Evolutionary conservation across 306 rosid genomes (phyloP).

Genomic region (Potentilla sterilis): DNA sequence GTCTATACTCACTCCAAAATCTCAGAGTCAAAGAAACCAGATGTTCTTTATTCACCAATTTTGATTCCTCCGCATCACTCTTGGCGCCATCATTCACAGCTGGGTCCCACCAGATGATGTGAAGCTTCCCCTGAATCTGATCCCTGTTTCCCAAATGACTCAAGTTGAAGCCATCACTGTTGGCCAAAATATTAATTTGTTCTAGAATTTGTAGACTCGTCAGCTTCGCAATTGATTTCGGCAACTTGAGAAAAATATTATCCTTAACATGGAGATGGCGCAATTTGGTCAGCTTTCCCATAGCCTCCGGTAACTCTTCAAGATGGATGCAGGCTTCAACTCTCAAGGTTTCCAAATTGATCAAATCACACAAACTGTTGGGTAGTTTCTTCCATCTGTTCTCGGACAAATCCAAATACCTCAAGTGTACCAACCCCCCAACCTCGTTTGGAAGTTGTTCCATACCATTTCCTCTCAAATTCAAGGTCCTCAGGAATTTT

Average conservation of each 20-base stretch:
- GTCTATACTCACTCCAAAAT: too few relatives aligned
- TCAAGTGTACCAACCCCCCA: constrained; percentile 6
- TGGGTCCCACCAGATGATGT: too few relatives aligned
- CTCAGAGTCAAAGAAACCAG: too few relatives aligned
- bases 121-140: too few relatives aligned
- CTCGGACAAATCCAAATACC: neutral
- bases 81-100: too few relatives aligned
- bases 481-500: constrained; percentile 1
- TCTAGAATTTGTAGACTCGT: too few relatives aligned
- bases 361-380: neutral
- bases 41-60: too few relatives aligned
- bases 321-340: accelerated
- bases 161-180: too few relatives aligned
- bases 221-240: neutral
- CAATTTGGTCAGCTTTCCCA: constrained; percentile 3
- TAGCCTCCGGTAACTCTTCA: neutral
- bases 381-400: neutral
- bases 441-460: neutral
- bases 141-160: too few relatives aligned
- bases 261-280: neutral
- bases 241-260: neutral
- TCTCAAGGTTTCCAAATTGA: constrained; percentile 9
- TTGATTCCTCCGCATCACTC: too few relatives aligned
- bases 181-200: too few relatives aligned
- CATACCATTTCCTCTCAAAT: neutral